Conservation (phyloP, 176 grass and related monocot genomes). For the Musa itinerans region DNA sequence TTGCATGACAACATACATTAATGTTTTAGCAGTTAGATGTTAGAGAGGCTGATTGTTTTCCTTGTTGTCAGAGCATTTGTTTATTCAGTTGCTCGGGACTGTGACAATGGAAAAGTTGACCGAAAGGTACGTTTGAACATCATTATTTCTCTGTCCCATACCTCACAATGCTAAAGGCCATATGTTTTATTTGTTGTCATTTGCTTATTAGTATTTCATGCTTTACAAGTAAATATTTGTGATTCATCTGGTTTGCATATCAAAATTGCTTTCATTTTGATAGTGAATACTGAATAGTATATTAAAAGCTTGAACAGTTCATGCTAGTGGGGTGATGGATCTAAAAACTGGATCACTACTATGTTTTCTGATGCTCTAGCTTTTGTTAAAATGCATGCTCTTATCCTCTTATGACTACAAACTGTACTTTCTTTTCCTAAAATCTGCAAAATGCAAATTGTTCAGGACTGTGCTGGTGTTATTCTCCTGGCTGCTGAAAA, state of each 20-base stretch:
- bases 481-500: conserved; percentile 91
- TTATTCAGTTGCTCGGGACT: conserved; percentile 86
- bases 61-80: conserved; percentile 71
- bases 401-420: background rate
- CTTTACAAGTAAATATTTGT: background rate
- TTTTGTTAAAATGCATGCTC: background rate
- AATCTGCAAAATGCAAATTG: conserved; percentile 2
- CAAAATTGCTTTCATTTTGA: too few species aligned
- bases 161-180: background rate
- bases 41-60: background rate
- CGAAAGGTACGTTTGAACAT: conserved; percentile 49
- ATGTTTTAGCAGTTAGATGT: conserved; percentile 3
- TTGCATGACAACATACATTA: background rate
- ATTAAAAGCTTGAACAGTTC: too few species aligned
- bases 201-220: background rate
- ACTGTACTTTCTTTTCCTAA: background rate
- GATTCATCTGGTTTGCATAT: too few species aligned
- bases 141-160: background rate
- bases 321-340: background rate
- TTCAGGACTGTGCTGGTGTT: conserved; percentile 86
- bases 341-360: background rate
- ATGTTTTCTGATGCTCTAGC: background rate
- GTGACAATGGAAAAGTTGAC: conserved; percentile 81
- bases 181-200: background rate
- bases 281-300: too few species aligned